phyloP scores from a whole-genome alignment of 345 rosid genomes.

The Hypericum perforatum region DNA sequence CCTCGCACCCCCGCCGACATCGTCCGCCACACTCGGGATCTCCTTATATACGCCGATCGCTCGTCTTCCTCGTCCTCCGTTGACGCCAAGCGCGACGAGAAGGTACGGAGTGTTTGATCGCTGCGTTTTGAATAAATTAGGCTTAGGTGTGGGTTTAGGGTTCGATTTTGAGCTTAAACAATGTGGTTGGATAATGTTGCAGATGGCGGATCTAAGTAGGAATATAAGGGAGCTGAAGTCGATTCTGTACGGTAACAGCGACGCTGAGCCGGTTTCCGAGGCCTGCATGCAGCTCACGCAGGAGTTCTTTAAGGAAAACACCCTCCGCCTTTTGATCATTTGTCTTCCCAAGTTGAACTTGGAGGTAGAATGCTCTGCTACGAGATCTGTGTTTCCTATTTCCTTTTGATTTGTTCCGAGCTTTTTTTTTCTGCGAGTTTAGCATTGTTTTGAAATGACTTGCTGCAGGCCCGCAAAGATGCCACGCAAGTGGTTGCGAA shows the following conservation, averaged over 20 bases:
- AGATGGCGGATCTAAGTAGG: constrained; percentile 80
- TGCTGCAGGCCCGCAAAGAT: constrained; percentile 83
- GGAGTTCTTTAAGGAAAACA: constrained; percentile 85
- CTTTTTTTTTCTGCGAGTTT: not conserved
- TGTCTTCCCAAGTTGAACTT: constrained; percentile 80
- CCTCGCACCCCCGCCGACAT: constrained; percentile 78
- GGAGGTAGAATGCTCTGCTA: constrained; percentile 65
- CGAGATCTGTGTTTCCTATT: too few species aligned
- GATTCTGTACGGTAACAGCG: constrained; percentile 89
- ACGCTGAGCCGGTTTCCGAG: constrained; percentile 89
- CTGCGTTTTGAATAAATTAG: too few species aligned
- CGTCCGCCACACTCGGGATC: constrained; percentile 85
- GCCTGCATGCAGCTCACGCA: constrained; percentile 87
- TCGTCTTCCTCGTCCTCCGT: constrained; percentile 16
- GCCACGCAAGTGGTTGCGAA: constrained; percentile 97
- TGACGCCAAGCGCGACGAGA: constrained; percentile 40
- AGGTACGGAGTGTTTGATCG: constrained; percentile 16
- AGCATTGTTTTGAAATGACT: not conserved
- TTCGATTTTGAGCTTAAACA: too few species aligned
- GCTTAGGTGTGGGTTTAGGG: not conserved
- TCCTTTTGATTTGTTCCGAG: not conserved
- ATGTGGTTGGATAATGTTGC: not conserved
- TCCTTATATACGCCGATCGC: constrained; percentile 43
- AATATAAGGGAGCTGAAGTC: constrained; percentile 77
- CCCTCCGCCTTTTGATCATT: constrained; percentile 54